Evolutionary conservation across 2,329 filamentous ascomycete species (phyloP), one percentile per base, ranked within the genome.

Genomic region (Aureobasidium sp.): DNA sequence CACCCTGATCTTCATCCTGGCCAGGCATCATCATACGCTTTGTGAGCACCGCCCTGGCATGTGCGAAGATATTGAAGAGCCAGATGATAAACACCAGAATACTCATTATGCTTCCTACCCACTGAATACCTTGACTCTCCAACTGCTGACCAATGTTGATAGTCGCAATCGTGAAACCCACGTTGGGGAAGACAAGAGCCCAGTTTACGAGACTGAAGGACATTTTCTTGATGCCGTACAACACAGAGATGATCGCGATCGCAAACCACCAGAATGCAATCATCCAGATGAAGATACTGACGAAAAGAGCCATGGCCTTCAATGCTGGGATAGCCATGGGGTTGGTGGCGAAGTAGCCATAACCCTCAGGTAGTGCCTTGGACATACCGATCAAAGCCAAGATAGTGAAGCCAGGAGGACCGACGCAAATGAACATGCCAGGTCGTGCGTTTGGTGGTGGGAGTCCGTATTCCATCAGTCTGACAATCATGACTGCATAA

Each of bases 171-270:
- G 82, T 83, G 63, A 87, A 82, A 0, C 85, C 85, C 1, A 82
- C 82, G 63, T 88, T 87, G 5, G 85, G 85, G 67, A 87, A 88
- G 32, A 88, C 81, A 69, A 86, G 83, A 2, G 82, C 83, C 78
- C 81, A 86, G 10, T 41, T 59, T 66, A 75, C 49, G 76, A 73
- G 37, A 74, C 75, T 70, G 78, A 82, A 70, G 0, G 54, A 61
- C 69, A 70, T 70, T n/a, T 64, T 54, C 15, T 57, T 65, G 4
- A 63, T 44, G 0, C 65, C 67, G 3, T 50, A 49, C 2, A 70
- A 32, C 3, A 67, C 60, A 21, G 54, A 59, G n/a, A 70, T 30
- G 13, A 63, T 21, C 5, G 66, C 65, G 29, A 71, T 64, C 30
- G 62, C 64, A 49, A 71, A 70, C 53, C 52, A 62, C 77, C 79